Conservation (phyloP, 2,329 filamentous ascomycete species). For the Exophiala alcalophila region DNA sequence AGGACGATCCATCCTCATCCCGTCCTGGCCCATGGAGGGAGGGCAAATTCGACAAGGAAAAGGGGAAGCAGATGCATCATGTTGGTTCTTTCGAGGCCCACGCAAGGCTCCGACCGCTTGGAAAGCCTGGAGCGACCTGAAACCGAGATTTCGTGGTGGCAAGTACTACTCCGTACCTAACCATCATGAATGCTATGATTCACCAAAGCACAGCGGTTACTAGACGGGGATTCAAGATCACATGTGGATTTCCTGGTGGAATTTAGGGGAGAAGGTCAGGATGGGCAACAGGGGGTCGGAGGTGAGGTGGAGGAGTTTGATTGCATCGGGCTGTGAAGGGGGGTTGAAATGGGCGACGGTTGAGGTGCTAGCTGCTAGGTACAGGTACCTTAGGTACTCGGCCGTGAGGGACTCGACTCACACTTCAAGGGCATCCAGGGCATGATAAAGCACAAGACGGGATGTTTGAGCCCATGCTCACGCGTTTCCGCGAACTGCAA, state of each 20-base stretch:
- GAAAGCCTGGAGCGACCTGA: conserved; percentile 11
- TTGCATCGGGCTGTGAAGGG: conserved; percentile 18
- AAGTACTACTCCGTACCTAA: no score
- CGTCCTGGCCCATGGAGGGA: background rate
- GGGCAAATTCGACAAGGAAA: conserved; percentile 3
- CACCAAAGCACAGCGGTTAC: conserved; percentile 4
- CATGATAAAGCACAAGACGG: no score
- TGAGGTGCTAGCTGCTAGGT: no score
- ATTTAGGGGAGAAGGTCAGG: conserved; percentile 12
- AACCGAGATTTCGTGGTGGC: conserved; percentile 23
- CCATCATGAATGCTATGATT: no score
- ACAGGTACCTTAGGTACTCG: no score
- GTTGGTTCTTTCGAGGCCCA: conserved; percentile 1
- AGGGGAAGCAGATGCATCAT: conserved; percentile 8
- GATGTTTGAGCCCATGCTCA: no score
- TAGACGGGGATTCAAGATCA: no score
- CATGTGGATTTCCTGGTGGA: no score
- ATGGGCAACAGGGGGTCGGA: conserved; percentile 17
- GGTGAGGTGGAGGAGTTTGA: conserved; percentile 20
- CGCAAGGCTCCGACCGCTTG: conserved; percentile 21
- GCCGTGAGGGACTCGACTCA: no score
- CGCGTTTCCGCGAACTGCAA: no score
- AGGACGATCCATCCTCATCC: background rate
- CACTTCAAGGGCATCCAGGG: no score
- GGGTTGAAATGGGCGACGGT: no score